Percentiles rank a stretch among this genome's conserved stretches.
These are phyloP conservation scores for Chalciporus chontae DNA, from an alignment of 768 basidiomycete genomes.

Conservation along the genomic window DNA sequence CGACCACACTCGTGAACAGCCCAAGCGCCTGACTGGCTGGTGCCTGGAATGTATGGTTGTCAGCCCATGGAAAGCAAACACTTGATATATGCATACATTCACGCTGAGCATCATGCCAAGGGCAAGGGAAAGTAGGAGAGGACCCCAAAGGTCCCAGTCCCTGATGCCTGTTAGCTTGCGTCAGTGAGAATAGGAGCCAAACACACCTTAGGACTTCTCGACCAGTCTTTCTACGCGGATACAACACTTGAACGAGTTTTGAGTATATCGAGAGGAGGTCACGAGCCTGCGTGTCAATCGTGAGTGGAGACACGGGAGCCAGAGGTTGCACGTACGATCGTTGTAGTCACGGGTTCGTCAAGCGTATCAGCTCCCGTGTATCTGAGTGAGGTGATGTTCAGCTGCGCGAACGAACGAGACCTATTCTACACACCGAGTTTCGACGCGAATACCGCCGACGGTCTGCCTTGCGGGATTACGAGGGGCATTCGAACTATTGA, in stretches of 20 bases:
- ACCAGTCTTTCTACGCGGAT: constrained; percentile 69
- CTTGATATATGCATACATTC: constrained; percentile 49
- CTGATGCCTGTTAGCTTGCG: constrained; percentile 36
- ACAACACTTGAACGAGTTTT: constrained; percentile 91
- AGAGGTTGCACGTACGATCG: constrained; percentile 63
- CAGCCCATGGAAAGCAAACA: not conserved
- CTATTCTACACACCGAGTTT: constrained; percentile 64
- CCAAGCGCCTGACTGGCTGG: constrained; percentile 78
- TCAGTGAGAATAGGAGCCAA: not conserved
- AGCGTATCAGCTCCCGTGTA: constrained; percentile 85
- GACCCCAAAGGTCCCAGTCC: constrained; percentile 99
- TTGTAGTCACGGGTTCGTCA: constrained; percentile 86
- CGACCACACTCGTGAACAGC: constrained; percentile 92
- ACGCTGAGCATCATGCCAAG: constrained; percentile 84
- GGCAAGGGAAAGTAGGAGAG: constrained; percentile 75
- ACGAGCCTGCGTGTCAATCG: constrained; percentile 54
- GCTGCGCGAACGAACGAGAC: not conserved
- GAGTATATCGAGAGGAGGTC: constrained; percentile 88
- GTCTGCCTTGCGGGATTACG: constrained; percentile 52
- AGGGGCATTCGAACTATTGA: constrained; percentile 49
- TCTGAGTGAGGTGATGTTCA: constrained; percentile 25
- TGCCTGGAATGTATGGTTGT: constrained; percentile 49
- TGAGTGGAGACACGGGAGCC: constrained; percentile 5
- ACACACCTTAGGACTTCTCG: constrained; percentile 78
- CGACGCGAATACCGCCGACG: constrained; percentile 83